Evolutionary conservation across 441 rosid genomes (phyloP).

Genomic region (Adansonia gregorii): DNA sequence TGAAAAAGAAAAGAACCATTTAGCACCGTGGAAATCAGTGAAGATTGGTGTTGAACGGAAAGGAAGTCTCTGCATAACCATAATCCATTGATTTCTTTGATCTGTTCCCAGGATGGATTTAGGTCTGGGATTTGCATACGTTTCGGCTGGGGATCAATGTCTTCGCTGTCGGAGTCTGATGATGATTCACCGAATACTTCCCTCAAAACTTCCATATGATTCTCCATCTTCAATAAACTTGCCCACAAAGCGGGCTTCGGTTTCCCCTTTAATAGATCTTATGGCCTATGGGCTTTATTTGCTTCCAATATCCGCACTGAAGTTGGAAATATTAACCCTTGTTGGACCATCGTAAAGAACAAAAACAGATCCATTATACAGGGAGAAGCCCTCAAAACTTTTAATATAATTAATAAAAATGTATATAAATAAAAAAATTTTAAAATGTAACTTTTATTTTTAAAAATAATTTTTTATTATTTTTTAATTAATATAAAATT

Average conservation of each 20-base stretch:
- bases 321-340: neutral
- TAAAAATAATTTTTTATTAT: too few relatives aligned
- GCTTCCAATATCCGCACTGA: neutral
- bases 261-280: neutral
- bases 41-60: constrained; percentile 56
- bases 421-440: too few relatives aligned
- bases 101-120: constrained; percentile 52
- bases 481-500: too few relatives aligned
- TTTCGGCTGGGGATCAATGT: constrained; percentile 21
- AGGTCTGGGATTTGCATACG: neutral
- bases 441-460: too few relatives aligned
- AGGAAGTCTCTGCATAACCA: constrained; percentile 75
- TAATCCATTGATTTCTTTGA: constrained; percentile 59
- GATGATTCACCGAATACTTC: constrained; percentile 81
- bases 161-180: constrained; percentile 57
- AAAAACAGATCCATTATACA: neutral
- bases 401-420: too few relatives aligned
- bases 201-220: constrained; percentile 41
- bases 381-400: neutral
- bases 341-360: neutral
- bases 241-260: neutral
- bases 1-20: constrained; percentile 46
- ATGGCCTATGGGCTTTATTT: constrained; percentile 3
- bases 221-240: constrained; percentile 34
- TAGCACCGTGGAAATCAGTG: constrained; percentile 58